Evolutionary conservation across 768 basidiomycete genomes (phyloP), one percentile per base, ranked within the genome.

Genomic region (Lentinula aciculospora): DNA sequence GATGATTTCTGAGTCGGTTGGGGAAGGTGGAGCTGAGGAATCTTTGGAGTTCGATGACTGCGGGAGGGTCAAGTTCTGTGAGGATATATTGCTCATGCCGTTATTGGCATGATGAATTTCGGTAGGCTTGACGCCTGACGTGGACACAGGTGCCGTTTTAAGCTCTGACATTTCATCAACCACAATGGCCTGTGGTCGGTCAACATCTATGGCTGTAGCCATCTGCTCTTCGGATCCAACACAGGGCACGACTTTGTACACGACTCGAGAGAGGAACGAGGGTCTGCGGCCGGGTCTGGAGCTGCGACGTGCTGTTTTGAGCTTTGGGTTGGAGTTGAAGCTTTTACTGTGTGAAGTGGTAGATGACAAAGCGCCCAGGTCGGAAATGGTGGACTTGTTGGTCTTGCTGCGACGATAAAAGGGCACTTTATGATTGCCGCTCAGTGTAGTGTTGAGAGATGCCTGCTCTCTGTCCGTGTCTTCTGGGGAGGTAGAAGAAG

Each of bases 321-420:
- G 21, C 44, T 60, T 34, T 23, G 68, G 60, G 62, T 74, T 76
- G 56, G 58, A 62, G 57, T 74, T 65, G 21, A 74, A 72, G 27
- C 51, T 39, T 5, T 53, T 32, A 28, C 32, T 36, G 36, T 66
- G 66, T 27, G 68, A 68, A 19, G 68, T 63, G 27, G 67, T 67
- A 13, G 71, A 66, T 23, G 72, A 73, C 32, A 71, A 63, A 23
- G 71, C 67, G 37, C 66, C 71, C 34, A 53, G 27, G 36, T 72
- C 66, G 7, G 74, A 74, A 36, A 71, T 59, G 15, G 72, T 63
- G 6, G 73, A 68, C 59, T 73, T 74, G 65, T 67, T 69, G 40
- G 63, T 60, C 65, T 74, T 77, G 36, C 36, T 53, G 63, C 77
- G 75, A 57, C 73, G 74, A 69, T 78, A 76, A 63, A 80, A 76